Base-by-base conservation (phyloP, 306 rosid species). In the Betula pendula region DNA sequence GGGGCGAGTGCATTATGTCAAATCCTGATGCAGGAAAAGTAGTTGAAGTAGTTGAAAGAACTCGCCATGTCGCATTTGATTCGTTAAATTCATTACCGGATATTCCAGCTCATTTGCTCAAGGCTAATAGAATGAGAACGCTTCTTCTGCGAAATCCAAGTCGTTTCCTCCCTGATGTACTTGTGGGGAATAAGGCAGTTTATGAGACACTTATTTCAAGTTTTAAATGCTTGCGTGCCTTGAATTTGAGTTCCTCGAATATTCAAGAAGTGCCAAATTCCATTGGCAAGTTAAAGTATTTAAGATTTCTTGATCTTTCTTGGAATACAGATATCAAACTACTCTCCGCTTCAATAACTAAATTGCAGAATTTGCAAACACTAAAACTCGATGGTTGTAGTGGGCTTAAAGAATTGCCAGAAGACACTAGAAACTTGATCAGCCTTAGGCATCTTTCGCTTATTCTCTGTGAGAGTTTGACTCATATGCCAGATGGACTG, bases 111-210 rank as follows among this genome's bases (percentile, higher is more conserved):
- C 55, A 19, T 13, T 24, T 77, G 24, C 22, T 24, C 8, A 27
- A 5, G 52, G 19, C 17, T 6, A 47, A 55, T 5, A 77, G 70
- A 58, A 0, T 77, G 40, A 74, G 60, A 44, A 55, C 81, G 1
- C 19, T 6, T 43, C 59, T 77, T 53, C 19, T 77, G 33, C 52
- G 4, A 35, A 2, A 2, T 35, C 38, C 38, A 35, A 3, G 3
- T 1, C 10, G 6, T 0, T 0, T 6, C 0, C 0, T 1, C 1
- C 48, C 0, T 0, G 10, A 12, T 0, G 0, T 0, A 1, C 7
- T 25, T 5, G 2, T 0, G 2, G 3, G 48, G 48, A 44, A 9
- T 44, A 44, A 12, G 48, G 12, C 1, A 44, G 14, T 1, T 2
- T 12, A 44, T 9, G 48, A 44, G 10, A 12, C 9, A 44, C 48